Conservation (phyloP, 352 stramenopile species). For the Phytophthora pistaciae region DNA sequence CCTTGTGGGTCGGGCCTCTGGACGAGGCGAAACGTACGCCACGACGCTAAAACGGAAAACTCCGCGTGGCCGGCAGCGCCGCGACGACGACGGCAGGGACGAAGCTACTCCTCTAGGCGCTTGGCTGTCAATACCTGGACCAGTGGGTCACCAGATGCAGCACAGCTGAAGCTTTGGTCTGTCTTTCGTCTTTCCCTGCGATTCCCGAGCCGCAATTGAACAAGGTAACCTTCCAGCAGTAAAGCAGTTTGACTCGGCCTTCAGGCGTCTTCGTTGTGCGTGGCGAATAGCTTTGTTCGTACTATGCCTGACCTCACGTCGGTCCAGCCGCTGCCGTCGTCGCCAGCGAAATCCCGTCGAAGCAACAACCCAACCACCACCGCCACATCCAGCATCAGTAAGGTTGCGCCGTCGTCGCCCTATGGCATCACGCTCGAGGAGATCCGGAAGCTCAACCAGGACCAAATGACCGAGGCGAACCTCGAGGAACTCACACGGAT, state of each 20-base stretch:
- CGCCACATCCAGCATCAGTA: constrained; percentile 44
- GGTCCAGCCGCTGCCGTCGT: constrained; percentile 42
- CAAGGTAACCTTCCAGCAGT: not conserved
- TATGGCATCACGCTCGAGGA: constrained; percentile 82
- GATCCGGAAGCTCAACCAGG: constrained; percentile 73
- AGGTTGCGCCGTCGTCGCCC: constrained; percentile 74
- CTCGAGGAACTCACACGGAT: constrained; percentile 66
- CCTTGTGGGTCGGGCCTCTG: not conserved
- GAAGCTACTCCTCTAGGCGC: constrained; percentile 5
- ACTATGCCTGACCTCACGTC: constrained; percentile 58
- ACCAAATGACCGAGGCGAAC: constrained; percentile 87
- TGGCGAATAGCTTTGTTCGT: constrained; percentile 2
- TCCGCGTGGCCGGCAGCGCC: constrained; percentile 8
- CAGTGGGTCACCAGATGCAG: constrained; percentile 25
- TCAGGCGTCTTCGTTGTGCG: not conserved
- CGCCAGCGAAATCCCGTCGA: constrained; percentile 32
- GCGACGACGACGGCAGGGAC: constrained; percentile 6
- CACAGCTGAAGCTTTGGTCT: constrained; percentile 12
- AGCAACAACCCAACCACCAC: constrained; percentile 21
- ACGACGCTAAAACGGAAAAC: constrained; percentile 34
- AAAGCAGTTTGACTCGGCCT: constrained; percentile 4
- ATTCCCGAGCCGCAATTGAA: not conserved
- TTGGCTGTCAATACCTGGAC: constrained; percentile 17
- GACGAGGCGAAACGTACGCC: constrained; percentile 21
- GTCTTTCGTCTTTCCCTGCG: constrained; percentile 8